Base-by-base conservation (phyloP, 1,284 basidiomycete genomes). In the Cryptococcus jaspeensis region DNA sequence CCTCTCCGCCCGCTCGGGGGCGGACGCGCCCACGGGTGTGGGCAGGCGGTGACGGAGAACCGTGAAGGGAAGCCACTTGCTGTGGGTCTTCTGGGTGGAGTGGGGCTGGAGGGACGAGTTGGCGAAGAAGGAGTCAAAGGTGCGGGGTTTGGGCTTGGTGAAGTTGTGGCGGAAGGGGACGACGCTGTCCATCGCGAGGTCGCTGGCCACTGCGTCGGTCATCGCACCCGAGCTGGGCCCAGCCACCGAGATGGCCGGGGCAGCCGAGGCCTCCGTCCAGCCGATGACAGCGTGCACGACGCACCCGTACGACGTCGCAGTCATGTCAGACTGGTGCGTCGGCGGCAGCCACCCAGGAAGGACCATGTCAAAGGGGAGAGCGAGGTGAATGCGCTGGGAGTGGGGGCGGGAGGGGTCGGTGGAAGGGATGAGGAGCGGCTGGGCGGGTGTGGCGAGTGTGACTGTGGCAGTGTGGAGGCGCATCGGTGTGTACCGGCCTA, bases 311-410 rank as follows among this genome's bases (percentile, higher is more conserved):
- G 58, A 44, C 6, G 65, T 66, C 3, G 53, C 54, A 2, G 70
- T 66, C 56, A 66, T 62, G 6, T 54, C 54, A 3, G 66, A 60
- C 9, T 49, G 28, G 49, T 71, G 66, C 3, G 67, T 62, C 1
- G 71, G 67, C 3, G 76, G 76, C 9, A 78, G 57, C 76, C 76
- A 78, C 3, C 75, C 76, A 1, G 76, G 75, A 3, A 78, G 52
- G 8, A 65, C 63, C 8, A 78, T 53, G 43, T 78, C 76, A 50
- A 78, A 77, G 1, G 69, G 59, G 16, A 78, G 56, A 13, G 67
- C 65, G n/a, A 73, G 51, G 11, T 58, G 56, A 32, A 70, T 48
- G 3, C 38, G 46, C n/a, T 32, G 7, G 2, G 57, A 44, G n/a
- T 55, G n/a, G 7, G 62, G 50, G 16, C 46, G 45, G 16, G 32